Evolutionary conservation across 495 filamentous ascomycete species (phyloP), one percentile per base, ranked within the genome.

Genomic region (Hypoxylon cercidicola): DNA sequence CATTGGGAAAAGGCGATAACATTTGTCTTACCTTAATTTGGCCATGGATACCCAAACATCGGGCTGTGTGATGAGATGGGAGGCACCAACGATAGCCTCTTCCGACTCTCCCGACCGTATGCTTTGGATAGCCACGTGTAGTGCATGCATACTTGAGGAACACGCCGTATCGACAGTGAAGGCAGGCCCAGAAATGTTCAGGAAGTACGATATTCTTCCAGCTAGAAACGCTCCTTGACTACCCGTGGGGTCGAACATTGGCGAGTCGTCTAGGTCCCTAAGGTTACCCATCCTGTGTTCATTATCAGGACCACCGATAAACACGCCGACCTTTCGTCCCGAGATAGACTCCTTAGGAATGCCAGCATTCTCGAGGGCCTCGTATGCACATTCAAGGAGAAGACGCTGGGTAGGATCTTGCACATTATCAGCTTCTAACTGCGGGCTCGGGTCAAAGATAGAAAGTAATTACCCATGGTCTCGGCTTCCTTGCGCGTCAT

Each of bases 161-260:
- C 92, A 96, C 8, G 93, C 92, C 1, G 93, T 95, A 72, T 96
- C 93, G 23, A 95, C 82, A 40, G 88, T 92, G 70, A 89, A 87
- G 34, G 88, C 73, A 6, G 80, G 78, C 3, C 86, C 83, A 10
- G 78, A 74, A 51, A 84, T 73, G 67, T 85, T 79, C 62, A 83
- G 84, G 56, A 79, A 84, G 30, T 85, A 80, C 0, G 83, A 77
- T 44, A 85, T 74, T 10, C 92, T 84, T 37, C 85, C 85, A 15
- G 83, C 79, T 0, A 86, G 73, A 12, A 88, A 79, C 0, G 76
- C 69, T 0, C 74, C 75, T 68, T 78, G 78, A 40, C 74, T 81
- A 28, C 79, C 79, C 0, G 75, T 79, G 12, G 73, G 72, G 21
- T 79, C 76, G 48, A 76, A 78, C 60, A 54, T 74, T 8, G 76